Conservation (phyloP, 2,329 filamentous ascomycete genomes). For the Diaporthe helianthi region DNA sequence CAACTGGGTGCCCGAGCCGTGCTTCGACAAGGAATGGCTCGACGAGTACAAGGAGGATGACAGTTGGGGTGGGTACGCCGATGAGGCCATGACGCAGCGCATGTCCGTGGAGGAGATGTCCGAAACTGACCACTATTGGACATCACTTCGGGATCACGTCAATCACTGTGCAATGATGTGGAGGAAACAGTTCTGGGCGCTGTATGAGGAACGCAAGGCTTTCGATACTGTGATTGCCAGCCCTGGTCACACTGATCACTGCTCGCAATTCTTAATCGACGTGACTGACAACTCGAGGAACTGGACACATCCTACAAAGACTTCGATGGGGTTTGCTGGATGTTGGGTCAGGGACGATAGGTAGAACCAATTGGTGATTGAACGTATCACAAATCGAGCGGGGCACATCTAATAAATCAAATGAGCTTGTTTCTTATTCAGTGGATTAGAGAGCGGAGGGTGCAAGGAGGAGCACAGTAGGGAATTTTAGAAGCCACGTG, state of each 20-base stretch:
- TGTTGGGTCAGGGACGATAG: conserved; percentile 29
- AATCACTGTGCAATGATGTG: conserved; percentile 42
- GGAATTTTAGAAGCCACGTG: too few species aligned
- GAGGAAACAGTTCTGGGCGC: conserved; percentile 39
- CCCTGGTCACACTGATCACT: conserved; percentile 41
- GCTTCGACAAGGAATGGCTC: conserved; percentile 37
- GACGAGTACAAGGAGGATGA: conserved; percentile 40
- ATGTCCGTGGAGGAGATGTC: conserved; percentile 38
- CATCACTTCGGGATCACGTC: conserved; percentile 39
- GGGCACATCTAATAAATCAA: too few species aligned
- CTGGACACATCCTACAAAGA: conserved; percentile 35
- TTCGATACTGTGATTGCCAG: conserved; percentile 38
- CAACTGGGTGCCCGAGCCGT: conserved; percentile 38
- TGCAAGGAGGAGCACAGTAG: too few species aligned
- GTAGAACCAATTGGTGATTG: too few species aligned
- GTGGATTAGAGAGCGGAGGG: too few species aligned
- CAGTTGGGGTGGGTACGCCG: conserved; percentile 39
- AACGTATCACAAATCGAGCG: neutral
- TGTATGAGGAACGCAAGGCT: conserved; percentile 37
- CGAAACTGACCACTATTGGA: conserved; percentile 38
- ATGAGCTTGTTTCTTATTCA: too few species aligned
- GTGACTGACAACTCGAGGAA: conserved; percentile 34
- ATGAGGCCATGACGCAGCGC: conserved; percentile 37
- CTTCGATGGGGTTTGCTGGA: conserved; percentile 26
- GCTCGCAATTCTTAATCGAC: conserved; percentile 41